Percentiles rank a stretch among this genome's conserved stretches.
phyloP scores from a whole-genome alignment of 805 yeast genomes.

The Ogataea allantospora region DNA sequence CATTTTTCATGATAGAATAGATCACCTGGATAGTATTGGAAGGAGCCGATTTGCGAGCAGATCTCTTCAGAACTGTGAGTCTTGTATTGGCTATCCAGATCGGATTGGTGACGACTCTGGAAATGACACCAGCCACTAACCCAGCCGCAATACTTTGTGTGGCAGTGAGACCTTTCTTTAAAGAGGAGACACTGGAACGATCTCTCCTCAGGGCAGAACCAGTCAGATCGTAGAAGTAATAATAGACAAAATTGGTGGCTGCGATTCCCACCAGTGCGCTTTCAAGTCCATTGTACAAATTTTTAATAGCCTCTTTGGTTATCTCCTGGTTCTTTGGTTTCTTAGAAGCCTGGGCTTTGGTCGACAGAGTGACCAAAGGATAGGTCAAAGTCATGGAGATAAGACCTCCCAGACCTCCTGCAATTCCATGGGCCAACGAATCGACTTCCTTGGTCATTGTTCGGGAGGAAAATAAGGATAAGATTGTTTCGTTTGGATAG shows the following conservation, averaged over 20 bases:
- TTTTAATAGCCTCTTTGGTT: conserved; percentile 55
- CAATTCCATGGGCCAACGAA: conserved; percentile 80
- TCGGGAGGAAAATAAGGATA: background rate
- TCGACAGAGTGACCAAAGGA: conserved; percentile 83
- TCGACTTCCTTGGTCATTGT: conserved; percentile 33
- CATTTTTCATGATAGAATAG: conserved; percentile 60
- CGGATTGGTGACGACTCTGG: conserved; percentile 81
- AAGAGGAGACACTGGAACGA: conserved; percentile 13
- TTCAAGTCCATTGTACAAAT: conserved; percentile 82
- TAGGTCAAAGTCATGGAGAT: conserved; percentile 83
- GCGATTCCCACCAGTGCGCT: conserved; percentile 86
- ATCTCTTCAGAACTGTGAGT: conserved; percentile 58
- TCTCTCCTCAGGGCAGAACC: conserved; percentile 24
- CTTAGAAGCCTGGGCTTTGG: conserved; percentile 78
- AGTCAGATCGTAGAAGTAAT: conserved; percentile 83
- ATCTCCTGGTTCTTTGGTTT: conserved; percentile 17
- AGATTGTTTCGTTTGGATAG: conserved; percentile 7
- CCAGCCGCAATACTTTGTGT: conserved; percentile 73
- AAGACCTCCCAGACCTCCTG: conserved; percentile 94
- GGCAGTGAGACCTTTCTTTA: conserved; percentile 47
- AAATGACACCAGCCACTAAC: conserved; percentile 82
- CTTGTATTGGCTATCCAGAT: conserved; percentile 95
- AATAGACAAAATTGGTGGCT: conserved; percentile 82
- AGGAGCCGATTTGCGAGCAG: conserved; percentile 19
- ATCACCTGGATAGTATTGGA: conserved; percentile 49